phyloP scores from a whole-genome alignment of 2,329 filamentous ascomycete species.

The Fusarium annulatum region DNA sequence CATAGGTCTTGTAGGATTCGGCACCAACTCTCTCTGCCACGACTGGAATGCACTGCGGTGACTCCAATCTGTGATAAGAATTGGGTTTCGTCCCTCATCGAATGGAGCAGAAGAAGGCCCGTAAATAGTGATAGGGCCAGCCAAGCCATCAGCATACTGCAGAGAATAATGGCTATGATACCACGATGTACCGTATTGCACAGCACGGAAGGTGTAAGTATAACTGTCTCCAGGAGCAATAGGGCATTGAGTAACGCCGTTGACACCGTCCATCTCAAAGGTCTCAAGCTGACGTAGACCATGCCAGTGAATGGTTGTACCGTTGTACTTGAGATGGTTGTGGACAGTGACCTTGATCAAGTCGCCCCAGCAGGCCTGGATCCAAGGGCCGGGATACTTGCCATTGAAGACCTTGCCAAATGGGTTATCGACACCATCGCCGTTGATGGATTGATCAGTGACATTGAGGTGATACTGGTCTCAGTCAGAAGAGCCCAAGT shows the following conservation, averaged over 20 bases:
- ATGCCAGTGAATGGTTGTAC: background rate
- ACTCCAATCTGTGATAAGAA: conserved; percentile 14
- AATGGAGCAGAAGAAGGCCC: conserved; percentile 14
- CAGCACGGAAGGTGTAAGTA: conserved; percentile 25
- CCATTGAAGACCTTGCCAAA: conserved; percentile 13
- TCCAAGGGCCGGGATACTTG: background rate
- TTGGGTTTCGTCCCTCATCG: conserved; percentile 5
- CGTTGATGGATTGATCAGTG: conserved; percentile 10
- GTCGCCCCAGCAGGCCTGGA: background rate
- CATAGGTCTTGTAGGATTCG: conserved; percentile 3
- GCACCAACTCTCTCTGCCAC: conserved; percentile 11
- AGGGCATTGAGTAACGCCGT: background rate
- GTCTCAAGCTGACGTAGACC: background rate
- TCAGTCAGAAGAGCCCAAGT: background rate
- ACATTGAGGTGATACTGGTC: background rate
- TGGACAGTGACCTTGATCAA: background rate
- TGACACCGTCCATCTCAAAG: conserved; percentile 1
- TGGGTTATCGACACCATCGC: conserved; percentile 2
- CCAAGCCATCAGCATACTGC: conserved; percentile 36
- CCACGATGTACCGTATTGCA: conserved; percentile 32
- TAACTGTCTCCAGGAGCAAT: background rate
- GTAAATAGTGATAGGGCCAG: conserved; percentile 29
- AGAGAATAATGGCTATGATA: conserved; percentile 37
- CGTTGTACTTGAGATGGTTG: background rate
- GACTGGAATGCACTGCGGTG: conserved; percentile 9